Base-by-base conservation (phyloP, 1,139 yeast species). In the Scheffersomyces lignicola region DNA sequence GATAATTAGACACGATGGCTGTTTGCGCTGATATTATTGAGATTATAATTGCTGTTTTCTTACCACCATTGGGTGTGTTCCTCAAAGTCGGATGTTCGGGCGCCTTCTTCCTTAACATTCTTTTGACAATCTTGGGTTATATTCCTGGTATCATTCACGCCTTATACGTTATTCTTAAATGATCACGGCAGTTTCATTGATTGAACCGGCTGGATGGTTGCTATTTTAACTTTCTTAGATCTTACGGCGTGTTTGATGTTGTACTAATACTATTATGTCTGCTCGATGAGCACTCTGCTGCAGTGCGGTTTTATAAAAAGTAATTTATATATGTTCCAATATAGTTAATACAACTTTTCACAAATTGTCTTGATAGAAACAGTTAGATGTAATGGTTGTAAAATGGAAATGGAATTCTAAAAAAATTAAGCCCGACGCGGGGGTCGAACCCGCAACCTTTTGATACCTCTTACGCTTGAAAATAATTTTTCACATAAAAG, bases 11-110 rank as follows among this genome's bases (percentile, higher is more conserved):
- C 25, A 43, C 29, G 35, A 74, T 75, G 80, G 76, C 80, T 28
- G 74, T 80, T 35, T 69, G 70, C 51, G 55, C 78, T 14, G 82
- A 76, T 58, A 78, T 81, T 47, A 49, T 81, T 52, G 81, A 82
- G 62, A 65, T 82, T 50, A 65, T 80, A 38, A 57, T 70, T 47
- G 89, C 89, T 18, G 53, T 82, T 51, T 59, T 83, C 47, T 64
- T 83, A 43, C 90, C 90, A 33, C 90, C 90, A 37, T 61, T 83
- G 43, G 90, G 89, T 43, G 92, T 83, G 12, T 80, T 81, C 60
- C 57, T 81, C 44, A 88, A 83, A 62, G 65, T 71, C 47, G 92
- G 90, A 24, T 78, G 85, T 55, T 60, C 72, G 15, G 54, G 65
- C 12, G 67, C 82, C 23, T 63, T 83, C 35, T 62, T 80, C 38